Evolutionary conservation across 1,284 basidiomycete genomes (phyloP).

Genomic region (Tremellales sp.): DNA sequence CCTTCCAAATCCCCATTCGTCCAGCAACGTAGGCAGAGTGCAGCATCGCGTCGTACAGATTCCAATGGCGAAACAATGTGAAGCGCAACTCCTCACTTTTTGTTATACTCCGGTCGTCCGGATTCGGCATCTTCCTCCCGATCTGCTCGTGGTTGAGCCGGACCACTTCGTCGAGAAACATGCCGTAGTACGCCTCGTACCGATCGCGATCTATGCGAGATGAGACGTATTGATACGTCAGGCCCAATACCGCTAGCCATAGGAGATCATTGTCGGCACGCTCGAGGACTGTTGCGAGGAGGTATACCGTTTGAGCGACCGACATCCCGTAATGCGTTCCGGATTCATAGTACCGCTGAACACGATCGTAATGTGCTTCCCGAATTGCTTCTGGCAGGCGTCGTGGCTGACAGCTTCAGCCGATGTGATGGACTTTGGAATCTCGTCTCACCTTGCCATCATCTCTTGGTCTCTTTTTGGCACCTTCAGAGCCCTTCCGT

Average conservation of each 20-base stretch:
- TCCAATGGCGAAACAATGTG: slow-evolving; percentile 96
- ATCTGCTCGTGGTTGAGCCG: slow-evolving; percentile 66
- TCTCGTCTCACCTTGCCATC: slow-evolving; percentile 23
- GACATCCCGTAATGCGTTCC: slow-evolving; percentile 89
- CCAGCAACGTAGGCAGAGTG: slow-evolving; percentile 95
- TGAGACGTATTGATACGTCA: slow-evolving; percentile 88
- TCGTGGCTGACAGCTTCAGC: slow-evolving; percentile 27
- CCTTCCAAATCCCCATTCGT: slow-evolving; percentile 94
- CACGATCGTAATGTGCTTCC: slow-evolving; percentile 57
- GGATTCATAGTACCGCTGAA: slow-evolving; percentile 77
- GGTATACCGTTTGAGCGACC: slow-evolving; percentile 81
- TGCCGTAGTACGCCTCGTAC: slow-evolving; percentile 74
- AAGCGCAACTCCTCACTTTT: slow-evolving; percentile 84
- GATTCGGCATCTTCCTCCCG: slow-evolving; percentile 32
- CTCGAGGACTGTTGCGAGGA: slow-evolving; percentile 82
- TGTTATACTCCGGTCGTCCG: slow-evolving; percentile 75
- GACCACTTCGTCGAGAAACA: slow-evolving; percentile 83
- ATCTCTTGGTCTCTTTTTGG: slow-evolving; percentile 26
- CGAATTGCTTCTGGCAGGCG: slow-evolving; percentile 68
- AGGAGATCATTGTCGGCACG: slow-evolving; percentile 88
- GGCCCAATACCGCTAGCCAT: slow-evolving; percentile 91
- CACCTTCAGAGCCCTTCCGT: slow-evolving; percentile 18
- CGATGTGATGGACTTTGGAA: slow-evolving; percentile 3
- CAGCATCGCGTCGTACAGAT: slow-evolving; percentile 93
- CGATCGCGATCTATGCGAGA: slow-evolving; percentile 78